Evolutionary conservation across 2,329 filamentous ascomycete genomes (phyloP).

Genomic region (Didymella pomorum): DNA sequence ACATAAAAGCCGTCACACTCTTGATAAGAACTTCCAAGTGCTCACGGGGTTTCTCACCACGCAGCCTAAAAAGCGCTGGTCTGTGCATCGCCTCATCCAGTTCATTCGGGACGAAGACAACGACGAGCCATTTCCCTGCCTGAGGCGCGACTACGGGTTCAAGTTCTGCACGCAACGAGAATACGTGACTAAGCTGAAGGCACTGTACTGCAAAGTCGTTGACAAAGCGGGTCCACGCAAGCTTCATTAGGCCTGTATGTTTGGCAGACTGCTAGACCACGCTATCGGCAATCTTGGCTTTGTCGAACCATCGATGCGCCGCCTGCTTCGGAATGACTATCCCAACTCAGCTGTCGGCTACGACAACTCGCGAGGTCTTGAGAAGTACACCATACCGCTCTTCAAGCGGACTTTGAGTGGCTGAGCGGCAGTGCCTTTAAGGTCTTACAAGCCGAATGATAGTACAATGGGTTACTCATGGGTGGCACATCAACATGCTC

Average conservation of each 20-base stretch:
- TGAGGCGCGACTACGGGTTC: constrained; percentile 36
- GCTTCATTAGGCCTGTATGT: constrained; percentile 25
- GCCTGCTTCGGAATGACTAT: constrained; percentile 25
- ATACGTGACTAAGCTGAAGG: constrained; percentile 27
- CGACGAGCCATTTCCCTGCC: constrained; percentile 17
- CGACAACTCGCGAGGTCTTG: constrained; percentile 12
- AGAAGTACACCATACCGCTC: background rate
- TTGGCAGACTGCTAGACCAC: constrained; percentile 16
- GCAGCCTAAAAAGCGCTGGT: constrained; percentile 2
- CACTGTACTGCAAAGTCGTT: constrained; percentile 23
- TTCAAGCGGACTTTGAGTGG: constrained; percentile 3
- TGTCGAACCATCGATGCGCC: constrained; percentile 1
- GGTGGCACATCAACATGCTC: background rate
- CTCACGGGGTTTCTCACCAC: constrained; percentile 26
- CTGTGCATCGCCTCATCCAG: constrained; percentile 28
- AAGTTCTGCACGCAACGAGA: constrained; percentile 22
- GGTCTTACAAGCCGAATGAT: background rate
- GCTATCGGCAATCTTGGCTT: background rate
- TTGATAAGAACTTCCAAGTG: constrained; percentile 10
- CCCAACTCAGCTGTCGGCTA: constrained; percentile 2
- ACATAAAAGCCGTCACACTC: background rate
- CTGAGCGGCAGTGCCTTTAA: background rate
- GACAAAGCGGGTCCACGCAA: constrained; percentile 1
- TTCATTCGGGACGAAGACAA: constrained; percentile 18
- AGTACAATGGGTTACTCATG: background rate